Base-by-base conservation (phyloP, 1,284 basidiomycete genomes). In the Salmacisia buchloeana region DNA sequence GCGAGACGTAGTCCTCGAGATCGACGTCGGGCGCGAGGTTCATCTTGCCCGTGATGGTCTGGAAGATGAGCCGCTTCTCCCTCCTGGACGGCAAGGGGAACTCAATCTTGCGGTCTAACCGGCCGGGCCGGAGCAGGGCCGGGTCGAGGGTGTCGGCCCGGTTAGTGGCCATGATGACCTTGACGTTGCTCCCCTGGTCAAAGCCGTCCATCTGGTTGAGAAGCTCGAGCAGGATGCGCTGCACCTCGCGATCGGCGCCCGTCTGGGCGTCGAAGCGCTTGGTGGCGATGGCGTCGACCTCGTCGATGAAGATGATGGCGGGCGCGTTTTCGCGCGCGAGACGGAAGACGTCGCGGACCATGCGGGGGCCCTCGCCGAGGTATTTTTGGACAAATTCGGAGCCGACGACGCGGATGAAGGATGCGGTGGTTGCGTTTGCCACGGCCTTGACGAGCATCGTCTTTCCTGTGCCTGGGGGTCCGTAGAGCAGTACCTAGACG, bases 161-260 rank as follows among this genome's bases (percentile, higher is more conserved):
- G 67, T 79, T 79, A 57, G 77, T 79, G 15, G 77, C 77, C 77
- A 79, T 79, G 70, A 79, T 79, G 49, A 76, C 74, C 87, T 99
- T 98, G 80, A 99, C 96, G 75, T 94, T 98, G 80, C 92, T 94
- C 5, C 91, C 91, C 81, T 99, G 96, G 81, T 99, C 96, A 82
- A 99, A 99, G 69, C 96, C 96, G 77, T 99, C 96, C 96, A 99
- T 99, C 80, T 99, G 96, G 80, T 97, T 98, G 67, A 99, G 85
- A 66, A 99, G 83, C 80, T 99, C 96, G n/a, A 99, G 87, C 69
- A 99, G 81, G 78, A 99, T 98, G 82, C 96, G 92, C 81, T 99
- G 96, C 21, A 99, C 96, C 83, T 99, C 96, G 72, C 96, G 86
- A 82, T 99, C 96, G 13, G 96, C 96, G 77, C 96, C 96, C 1